A percentile compares a stretch with the other conserved stretches of the same genome.
These are phyloP conservation scores for Lasiosphaeria hispida DNA, from an alignment of 495 filamentous ascomycete genomes.

Conservation along the genomic window DNA sequence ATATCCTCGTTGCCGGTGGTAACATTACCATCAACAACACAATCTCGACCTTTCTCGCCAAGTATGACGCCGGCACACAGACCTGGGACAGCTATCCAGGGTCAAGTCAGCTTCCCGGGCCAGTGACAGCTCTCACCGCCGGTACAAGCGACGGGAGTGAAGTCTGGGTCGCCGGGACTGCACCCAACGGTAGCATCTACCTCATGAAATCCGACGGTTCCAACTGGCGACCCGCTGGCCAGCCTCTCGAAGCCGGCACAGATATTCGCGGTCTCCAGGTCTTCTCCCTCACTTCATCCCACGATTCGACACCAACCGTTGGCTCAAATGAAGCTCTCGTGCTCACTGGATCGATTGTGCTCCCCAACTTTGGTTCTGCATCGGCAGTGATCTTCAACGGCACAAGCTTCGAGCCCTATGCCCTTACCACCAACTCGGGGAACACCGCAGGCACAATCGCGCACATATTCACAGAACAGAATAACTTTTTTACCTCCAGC, in stretches of 20 bases:
- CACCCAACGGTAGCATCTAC: slow-evolving; percentile 66
- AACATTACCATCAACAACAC: slow-evolving; percentile 66
- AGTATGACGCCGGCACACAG: slow-evolving; percentile 64
- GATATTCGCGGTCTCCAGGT: slow-evolving; percentile 77
- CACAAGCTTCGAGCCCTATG: slow-evolving; percentile 70
- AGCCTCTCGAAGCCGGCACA: slow-evolving; percentile 60
- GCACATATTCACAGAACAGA: slow-evolving; percentile 71
- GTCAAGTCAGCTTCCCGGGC: slow-evolving; percentile 68
- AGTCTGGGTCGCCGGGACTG: slow-evolving; percentile 76
- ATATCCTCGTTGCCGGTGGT: slow-evolving; percentile 71
- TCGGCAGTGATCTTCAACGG: slow-evolving; percentile 90
- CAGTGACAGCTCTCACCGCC: slow-evolving; percentile 71
- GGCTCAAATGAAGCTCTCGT: slow-evolving; percentile 68
- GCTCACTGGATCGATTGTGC: slow-evolving; percentile 71
- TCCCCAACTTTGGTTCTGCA: slow-evolving; percentile 71
- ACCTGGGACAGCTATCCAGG: slow-evolving; percentile 65
- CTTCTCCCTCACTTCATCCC: slow-evolving; percentile 63
- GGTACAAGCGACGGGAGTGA: slow-evolving; percentile 62
- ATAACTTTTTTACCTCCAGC: slow-evolving; percentile 57
- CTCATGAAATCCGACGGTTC: slow-evolving; percentile 71
- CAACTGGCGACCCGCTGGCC: slow-evolving; percentile 51
- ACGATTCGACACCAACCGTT: slow-evolving; percentile 58
- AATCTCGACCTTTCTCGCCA: slow-evolving; percentile 60
- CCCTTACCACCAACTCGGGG: slow-evolving; percentile 65
- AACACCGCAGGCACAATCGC: slow-evolving; percentile 69